A percentile compares a stretch with the other conserved stretches of the same genome.
Evolutionary conservation across 169 alveolate species (phyloP).

Genomic region (Plasmodium knowlesi): DNA sequence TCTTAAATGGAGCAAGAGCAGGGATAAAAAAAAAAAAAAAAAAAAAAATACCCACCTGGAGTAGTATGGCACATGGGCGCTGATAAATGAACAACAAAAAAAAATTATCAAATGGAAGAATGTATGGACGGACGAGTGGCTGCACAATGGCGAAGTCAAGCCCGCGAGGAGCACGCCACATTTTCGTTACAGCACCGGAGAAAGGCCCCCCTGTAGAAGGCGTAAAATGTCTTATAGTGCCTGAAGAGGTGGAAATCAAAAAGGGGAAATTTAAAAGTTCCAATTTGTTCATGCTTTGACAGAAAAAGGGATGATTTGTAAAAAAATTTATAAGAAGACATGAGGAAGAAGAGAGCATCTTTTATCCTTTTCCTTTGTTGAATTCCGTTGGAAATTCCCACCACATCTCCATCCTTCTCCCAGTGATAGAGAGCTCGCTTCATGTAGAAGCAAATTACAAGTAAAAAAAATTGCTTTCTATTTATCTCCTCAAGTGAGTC

Average conservation of each 20-base stretch:
- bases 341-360: constrained; percentile 56
- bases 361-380: constrained; percentile 69
- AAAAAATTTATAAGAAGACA: constrained; percentile 72
- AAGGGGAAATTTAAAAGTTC: constrained; percentile 32
- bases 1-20: not conserved
- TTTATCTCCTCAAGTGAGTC: constrained; percentile 30
- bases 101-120: not conserved
- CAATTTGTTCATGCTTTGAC: constrained; percentile 21
- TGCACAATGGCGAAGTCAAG: not conserved
- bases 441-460: constrained; percentile 57
- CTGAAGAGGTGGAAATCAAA: constrained; percentile 40
- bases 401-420: constrained; percentile 51
- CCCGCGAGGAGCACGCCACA: not conserved
- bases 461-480: constrained; percentile 66
- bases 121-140: not conserved
- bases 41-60: not conserved
- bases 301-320: constrained; percentile 60
- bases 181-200: constrained; percentile 39
- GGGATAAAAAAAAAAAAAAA: too few relatives aligned
- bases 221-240: constrained; percentile 37
- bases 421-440: constrained; percentile 57
- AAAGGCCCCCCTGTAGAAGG: constrained; percentile 33
- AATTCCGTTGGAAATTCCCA: constrained; percentile 63
- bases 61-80: not conserved
- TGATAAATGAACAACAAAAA: not conserved